Conservation (phyloP, 108 stramenopile genomes). For the Epithemia pelagica region DNA sequence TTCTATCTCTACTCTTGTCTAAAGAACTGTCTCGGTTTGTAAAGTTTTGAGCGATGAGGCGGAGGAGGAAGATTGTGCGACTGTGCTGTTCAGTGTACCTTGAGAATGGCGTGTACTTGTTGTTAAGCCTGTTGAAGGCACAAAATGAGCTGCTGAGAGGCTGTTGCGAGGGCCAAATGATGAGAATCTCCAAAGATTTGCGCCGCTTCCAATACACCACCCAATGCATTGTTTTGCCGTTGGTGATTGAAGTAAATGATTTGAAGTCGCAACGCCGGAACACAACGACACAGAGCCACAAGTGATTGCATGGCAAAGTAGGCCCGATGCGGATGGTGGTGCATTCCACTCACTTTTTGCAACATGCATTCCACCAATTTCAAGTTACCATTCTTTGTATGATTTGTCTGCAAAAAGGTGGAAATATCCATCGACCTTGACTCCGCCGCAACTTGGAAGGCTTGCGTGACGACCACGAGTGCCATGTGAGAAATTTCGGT, state of each 20-base stretch:
- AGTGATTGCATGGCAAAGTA: slow-evolving; percentile 5
- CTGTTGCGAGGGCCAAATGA: neutral
- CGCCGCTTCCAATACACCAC: neutral
- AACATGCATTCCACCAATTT: slow-evolving; percentile 5
- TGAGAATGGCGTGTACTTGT: too few relatives aligned
- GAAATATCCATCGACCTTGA: neutral
- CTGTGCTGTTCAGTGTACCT: neutral
- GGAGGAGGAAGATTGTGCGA: too few relatives aligned
- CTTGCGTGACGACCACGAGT: neutral
- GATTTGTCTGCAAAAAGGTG: neutral
- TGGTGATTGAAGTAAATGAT: neutral
- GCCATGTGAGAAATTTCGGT: neutral
- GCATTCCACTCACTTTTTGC: neutral
- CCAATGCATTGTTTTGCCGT: neutral
- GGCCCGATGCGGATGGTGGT: slow-evolving; percentile 1
- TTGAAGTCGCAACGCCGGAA: neutral
- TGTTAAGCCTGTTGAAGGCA: neutral
- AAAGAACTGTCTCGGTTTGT: too few relatives aligned
- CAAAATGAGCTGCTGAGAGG: neutral
- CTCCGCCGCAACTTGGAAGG: neutral
- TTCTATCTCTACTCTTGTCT: too few relatives aligned
- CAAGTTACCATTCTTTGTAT: neutral
- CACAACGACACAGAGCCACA: neutral
- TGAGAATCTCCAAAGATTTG: neutral
- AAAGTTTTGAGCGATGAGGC: too few relatives aligned